phyloP scores from a whole-genome alignment of 805 yeast genomes.

The Candida insectalens region DNA sequence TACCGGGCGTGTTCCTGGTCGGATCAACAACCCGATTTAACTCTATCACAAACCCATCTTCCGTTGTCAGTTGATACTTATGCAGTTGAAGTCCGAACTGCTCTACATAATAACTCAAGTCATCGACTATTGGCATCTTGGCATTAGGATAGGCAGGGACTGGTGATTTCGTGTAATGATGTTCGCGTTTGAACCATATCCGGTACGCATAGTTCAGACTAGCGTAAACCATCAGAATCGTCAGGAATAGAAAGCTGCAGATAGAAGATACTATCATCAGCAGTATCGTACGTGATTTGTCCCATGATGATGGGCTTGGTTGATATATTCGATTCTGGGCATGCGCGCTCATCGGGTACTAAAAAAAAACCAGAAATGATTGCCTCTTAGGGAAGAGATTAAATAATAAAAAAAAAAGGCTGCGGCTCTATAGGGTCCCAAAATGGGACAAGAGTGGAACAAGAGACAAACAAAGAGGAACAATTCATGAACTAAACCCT shows the following conservation, averaged over 20 bases:
- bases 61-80: slow-evolving; percentile 53
- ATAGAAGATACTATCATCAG: too few species aligned
- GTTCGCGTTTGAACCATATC: slow-evolving; percentile 6
- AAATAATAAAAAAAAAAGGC: too few species aligned
- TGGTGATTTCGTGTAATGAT: slow-evolving; percentile 3
- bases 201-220: slow-evolving; percentile 9
- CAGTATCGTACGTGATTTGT: neutral
- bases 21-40: slow-evolving; percentile 57
- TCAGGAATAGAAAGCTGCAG: slow-evolving; percentile 16
- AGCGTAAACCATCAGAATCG: slow-evolving; percentile 17
- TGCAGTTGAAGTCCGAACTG: slow-evolving; percentile 51
- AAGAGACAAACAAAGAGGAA: too few species aligned
- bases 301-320: too few species aligned
- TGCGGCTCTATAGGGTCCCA: too few species aligned
- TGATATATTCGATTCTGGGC: too few species aligned
- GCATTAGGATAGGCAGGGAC: slow-evolving; percentile 18
- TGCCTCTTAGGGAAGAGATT: too few species aligned
- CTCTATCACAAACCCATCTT: slow-evolving; percentile 70
- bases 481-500: too few species aligned
- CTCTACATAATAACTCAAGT: slow-evolving; percentile 58
- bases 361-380: too few species aligned
- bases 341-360: too few species aligned
- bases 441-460: too few species aligned
- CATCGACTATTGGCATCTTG: slow-evolving; percentile 23
- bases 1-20: slow-evolving; percentile 3